These are phyloP conservation scores for Pleurotus platypus DNA, from an alignment of 768 basidiomycete species.

Conservation along the genomic window DNA sequence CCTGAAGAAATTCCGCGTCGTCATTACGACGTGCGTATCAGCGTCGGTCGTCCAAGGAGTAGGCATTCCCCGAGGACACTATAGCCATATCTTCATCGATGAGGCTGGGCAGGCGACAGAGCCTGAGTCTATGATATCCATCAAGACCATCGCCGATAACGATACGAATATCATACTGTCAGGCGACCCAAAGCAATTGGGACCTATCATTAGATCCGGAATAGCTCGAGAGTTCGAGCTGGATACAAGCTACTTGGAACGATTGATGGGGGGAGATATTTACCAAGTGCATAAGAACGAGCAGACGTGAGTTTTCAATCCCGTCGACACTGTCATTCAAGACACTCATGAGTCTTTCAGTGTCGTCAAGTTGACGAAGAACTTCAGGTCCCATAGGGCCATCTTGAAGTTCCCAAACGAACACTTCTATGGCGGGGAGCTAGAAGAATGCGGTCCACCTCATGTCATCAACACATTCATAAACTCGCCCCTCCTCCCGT, in stretches of 20 bases:
- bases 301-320: not conserved
- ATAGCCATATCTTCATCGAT: constrained; percentile 65
- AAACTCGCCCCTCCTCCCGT: constrained; percentile 35
- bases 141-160: constrained; percentile 55
- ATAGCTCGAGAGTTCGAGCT: constrained; percentile 58
- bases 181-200: constrained; percentile 71
- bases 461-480: constrained; percentile 36
- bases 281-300: constrained; percentile 30
- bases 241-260: constrained; percentile 57
- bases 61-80: constrained; percentile 59
- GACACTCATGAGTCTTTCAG: constrained; percentile 27
- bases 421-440: constrained; percentile 52
- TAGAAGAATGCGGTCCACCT: constrained; percentile 41
- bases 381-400: constrained; percentile 60
- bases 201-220: constrained; percentile 60
- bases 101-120: constrained; percentile 75
- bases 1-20: constrained; percentile 36
- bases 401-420: constrained; percentile 64
- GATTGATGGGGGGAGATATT: constrained; percentile 45
- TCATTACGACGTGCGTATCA: constrained; percentile 65
- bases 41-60: constrained; percentile 52
- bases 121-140: constrained; percentile 58
- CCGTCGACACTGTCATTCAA: not conserved
- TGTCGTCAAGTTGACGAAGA: constrained; percentile 58
- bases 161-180: constrained; percentile 58